phyloP scores from a whole-genome alignment of 495 filamentous ascomycete species.

The Penicillium goetzii region DNA sequence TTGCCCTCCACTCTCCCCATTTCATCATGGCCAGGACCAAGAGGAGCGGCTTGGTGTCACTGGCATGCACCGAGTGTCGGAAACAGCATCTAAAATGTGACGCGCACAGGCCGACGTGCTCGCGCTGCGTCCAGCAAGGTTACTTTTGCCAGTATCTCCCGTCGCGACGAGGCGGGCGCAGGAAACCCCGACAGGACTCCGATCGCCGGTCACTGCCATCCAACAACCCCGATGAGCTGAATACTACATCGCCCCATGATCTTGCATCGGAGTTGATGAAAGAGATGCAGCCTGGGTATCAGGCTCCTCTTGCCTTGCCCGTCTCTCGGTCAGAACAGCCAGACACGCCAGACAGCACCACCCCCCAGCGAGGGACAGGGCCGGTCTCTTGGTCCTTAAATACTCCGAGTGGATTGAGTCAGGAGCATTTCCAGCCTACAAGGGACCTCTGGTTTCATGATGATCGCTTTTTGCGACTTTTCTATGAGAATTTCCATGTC shows the following conservation, averaged over 20 bases:
- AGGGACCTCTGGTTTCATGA: conserved; percentile 33
- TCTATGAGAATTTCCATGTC: conserved; percentile 47
- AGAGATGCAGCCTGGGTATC: conserved; percentile 9
- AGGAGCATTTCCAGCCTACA: conserved; percentile 16
- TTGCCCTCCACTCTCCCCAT: not conserved
- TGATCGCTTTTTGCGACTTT: conserved; percentile 40
- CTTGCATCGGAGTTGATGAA: not conserved
- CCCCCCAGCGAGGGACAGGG: conserved; percentile 20
- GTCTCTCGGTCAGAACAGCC: conserved; percentile 13
- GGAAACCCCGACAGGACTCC: conserved; percentile 33
- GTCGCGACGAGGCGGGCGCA: conserved; percentile 43
- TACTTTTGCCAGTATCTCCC: conserved; percentile 42
- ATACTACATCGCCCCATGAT: conserved; percentile 13
- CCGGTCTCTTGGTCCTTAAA: conserved; percentile 33
- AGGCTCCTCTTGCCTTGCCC: conserved; percentile 17
- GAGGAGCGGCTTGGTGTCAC: conserved; percentile 31
- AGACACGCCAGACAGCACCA: conserved; percentile 27
- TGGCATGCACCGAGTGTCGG: conserved; percentile 50
- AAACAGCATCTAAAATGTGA: conserved; percentile 52
- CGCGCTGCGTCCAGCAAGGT: conserved; percentile 38
- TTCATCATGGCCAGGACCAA: conserved; percentile 19
- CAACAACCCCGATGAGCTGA: conserved; percentile 18
- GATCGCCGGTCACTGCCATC: conserved; percentile 20
- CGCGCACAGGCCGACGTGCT: conserved; percentile 40
- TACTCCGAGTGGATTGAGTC: conserved; percentile 19